Evolutionary conservation across 257 asterid species (phyloP), one percentile per base, ranked within the genome.

Genomic region (Petunia axillaris): DNA sequence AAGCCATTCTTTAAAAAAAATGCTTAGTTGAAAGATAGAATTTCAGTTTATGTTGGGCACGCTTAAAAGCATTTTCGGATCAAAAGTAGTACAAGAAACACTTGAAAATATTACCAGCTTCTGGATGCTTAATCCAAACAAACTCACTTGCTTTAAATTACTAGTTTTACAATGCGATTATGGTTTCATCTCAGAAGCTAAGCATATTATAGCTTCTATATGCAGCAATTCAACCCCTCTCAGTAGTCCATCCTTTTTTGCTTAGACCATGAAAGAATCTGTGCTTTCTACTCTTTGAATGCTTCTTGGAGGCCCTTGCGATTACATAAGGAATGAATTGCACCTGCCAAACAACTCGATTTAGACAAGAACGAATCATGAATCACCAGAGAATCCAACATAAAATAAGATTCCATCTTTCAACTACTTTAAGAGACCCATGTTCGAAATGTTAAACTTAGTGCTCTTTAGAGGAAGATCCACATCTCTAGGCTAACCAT

Each of bases 221-320:
- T 68, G 35, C 77, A 48, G 35, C 41, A 25, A 35, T 71, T 1
- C 35, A 35, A 70, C 8, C 60, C 16, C 25, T 71, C 43, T 48
- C 77, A 13, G 77, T 48, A 57, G 83, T 77, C 87, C 87, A 84
- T 0, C 86, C 85, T 77, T 70, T 85, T 82, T 82, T 88, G 87
- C 88, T 92, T 55, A 87, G 87, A 59, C 96, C 95, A 70, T 90
- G 98, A 84, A 93, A 89, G 88, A 95, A 90, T 4, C 98, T 85
- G 75, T 91, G 96, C 66, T 89, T 94, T 82, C 94, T 85, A 85
- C 94, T 87, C 92, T 81, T 89, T 3, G 97, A 80, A 83, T 90
- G 98, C 85, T 77, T 91, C 74, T 84, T 77, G 4, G 87, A 84
- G 78, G 92, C 89, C 86, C 90, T 92, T 9, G 98, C 83, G 79